Evolutionary conservation across 176 grass and related monocot genomes (phyloP).

Genomic region (Oryza officinalis): DNA sequence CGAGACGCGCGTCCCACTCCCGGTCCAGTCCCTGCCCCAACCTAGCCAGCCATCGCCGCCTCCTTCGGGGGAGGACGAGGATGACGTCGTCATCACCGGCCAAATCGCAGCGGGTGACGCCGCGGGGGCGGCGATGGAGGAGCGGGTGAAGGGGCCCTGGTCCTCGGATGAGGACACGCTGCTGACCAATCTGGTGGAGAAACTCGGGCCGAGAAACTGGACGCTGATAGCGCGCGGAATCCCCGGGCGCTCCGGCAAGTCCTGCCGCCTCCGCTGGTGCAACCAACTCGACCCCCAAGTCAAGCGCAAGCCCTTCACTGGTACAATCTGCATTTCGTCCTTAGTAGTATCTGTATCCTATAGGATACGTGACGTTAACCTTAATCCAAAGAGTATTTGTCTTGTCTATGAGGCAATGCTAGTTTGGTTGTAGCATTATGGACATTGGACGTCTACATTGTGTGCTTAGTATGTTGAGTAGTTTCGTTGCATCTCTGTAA

Average conservation of each 20-base stretch:
- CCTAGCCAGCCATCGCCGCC: slow-evolving; percentile 29
- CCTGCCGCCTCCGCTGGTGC: slow-evolving; percentile 96
- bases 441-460: slow-evolving; percentile 2
- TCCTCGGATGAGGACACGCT: slow-evolving; percentile 80
- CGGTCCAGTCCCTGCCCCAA: slow-evolving; percentile 13
- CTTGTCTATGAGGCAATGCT: not conserved
- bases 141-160: slow-evolving; percentile 88
- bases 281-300: slow-evolving; percentile 97
- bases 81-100: slow-evolving; percentile 33
- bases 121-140: slow-evolving; percentile 33
- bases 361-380: not conserved
- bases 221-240: slow-evolving; percentile 80
- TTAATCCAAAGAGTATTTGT: not conserved
- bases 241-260: slow-evolving; percentile 85
- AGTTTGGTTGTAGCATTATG: not conserved
- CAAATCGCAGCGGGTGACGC: slow-evolving; percentile 8
- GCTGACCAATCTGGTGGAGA: slow-evolving; percentile 64
- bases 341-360: not conserved
- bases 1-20: not conserved
- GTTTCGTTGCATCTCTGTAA: not conserved
- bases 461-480: not conserved
- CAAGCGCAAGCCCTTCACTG: slow-evolving; percentile 94
- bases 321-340: slow-evolving; percentile 46
- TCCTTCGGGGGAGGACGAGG: slow-evolving; percentile 46
- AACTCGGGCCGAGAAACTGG: slow-evolving; percentile 87